Percentiles rank a stretch among this genome's conserved stretches.
phyloP scores from a whole-genome alignment of 1,284 basidiomycete genomes.

The Gymnopus androsaceus region DNA sequence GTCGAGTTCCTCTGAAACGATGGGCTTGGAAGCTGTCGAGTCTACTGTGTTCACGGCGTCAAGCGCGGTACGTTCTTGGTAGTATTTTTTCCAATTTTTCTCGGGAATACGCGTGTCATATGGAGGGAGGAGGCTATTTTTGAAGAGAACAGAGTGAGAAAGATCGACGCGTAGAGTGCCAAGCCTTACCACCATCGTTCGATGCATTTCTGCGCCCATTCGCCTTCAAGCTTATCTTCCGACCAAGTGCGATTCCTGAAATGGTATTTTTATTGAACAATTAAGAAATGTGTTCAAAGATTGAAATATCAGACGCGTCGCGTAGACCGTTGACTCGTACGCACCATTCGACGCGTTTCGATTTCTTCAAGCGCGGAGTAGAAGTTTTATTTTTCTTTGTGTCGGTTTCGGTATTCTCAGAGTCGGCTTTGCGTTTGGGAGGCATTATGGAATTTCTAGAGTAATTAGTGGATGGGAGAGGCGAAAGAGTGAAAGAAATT shows the following conservation, averaged over 20 bases:
- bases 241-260: slow-evolving; percentile 9
- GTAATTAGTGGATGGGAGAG: background rate
- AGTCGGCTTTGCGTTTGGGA: background rate
- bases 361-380: slow-evolving; percentile 3
- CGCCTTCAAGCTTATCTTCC: slow-evolving; percentile 16
- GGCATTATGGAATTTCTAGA: slow-evolving; percentile 1
- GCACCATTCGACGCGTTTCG: slow-evolving; percentile 2
- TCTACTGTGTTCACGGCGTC: slow-evolving; percentile 17
- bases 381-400: background rate
- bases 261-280: background rate
- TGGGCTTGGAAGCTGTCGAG: slow-evolving; percentile 15
- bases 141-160: background rate
- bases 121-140: slow-evolving; percentile 14
- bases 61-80: slow-evolving; percentile 17
- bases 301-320: too few species aligned
- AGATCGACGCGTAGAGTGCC: background rate
- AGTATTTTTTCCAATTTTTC: slow-evolving; percentile 17
- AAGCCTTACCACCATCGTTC: slow-evolving; percentile 18
- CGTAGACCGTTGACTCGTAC: background rate
- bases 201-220: slow-evolving; percentile 17
- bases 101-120: slow-evolving; percentile 17
- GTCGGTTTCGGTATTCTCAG: background rate
- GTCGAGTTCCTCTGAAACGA: slow-evolving; percentile 20
- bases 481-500: background rate
- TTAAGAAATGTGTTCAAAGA: background rate